Conservation (phyloP, 768 basidiomycete genomes). For the Boletellus sp. region DNA sequence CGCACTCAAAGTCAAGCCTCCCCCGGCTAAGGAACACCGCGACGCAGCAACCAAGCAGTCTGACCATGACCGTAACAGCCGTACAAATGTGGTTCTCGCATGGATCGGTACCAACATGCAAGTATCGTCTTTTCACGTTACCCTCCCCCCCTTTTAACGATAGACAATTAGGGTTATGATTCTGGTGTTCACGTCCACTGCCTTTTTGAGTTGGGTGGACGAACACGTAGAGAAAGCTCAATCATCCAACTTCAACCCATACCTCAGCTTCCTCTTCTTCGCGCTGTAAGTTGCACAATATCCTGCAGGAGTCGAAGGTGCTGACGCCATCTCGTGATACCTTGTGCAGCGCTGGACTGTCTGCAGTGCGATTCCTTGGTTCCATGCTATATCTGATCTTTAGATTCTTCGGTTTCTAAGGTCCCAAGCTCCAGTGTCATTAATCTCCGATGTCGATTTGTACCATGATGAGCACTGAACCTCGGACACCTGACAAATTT, state of each 20-base stretch:
- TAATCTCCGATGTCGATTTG: constrained; percentile 2
- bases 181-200: constrained; percentile 69
- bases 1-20: constrained; percentile 62
- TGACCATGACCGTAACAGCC: constrained; percentile 79
- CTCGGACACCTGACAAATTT: not conserved
- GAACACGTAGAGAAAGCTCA: constrained; percentile 48
- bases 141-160: not conserved
- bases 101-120: constrained; percentile 87
- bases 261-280: constrained; percentile 78
- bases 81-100: constrained; percentile 79
- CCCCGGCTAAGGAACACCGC: constrained; percentile 77
- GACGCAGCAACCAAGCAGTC: constrained; percentile 86
- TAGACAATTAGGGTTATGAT: constrained; percentile 54
- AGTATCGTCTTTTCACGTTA: constrained; percentile 21
- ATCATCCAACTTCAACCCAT: constrained; percentile 78
- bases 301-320: not conserved
- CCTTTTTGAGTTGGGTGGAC: constrained; percentile 72
- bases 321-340: constrained; percentile 4
- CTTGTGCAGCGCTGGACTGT: constrained; percentile 63
- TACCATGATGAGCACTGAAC: constrained; percentile 3
- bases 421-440: not conserved
- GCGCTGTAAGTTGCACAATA: constrained; percentile 40
- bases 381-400: constrained; percentile 77
- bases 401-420: constrained; percentile 61
- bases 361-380: constrained; percentile 76